Evolutionary conservation across 768 basidiomycete genomes (phyloP).

Genomic region (Chalciporus piperatus): DNA sequence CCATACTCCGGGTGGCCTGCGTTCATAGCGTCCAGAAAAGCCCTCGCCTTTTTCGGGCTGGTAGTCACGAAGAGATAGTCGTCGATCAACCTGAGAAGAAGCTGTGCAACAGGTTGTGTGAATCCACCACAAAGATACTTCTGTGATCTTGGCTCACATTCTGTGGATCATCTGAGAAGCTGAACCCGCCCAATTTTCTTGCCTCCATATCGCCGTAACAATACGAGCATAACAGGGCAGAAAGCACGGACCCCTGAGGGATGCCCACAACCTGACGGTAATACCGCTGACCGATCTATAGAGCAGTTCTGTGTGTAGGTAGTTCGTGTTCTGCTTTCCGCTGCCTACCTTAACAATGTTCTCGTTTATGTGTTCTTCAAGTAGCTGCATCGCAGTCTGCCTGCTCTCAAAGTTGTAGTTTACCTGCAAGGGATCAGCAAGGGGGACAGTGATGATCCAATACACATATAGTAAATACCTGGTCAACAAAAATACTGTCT

Average conservation of each 20-base stretch:
- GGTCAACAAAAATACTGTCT: conserved; percentile 83
- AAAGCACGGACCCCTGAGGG: conserved; percentile 97
- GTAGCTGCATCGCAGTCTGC: conserved; percentile 62
- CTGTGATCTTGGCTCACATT: conserved; percentile 50
- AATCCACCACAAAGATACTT: neutral
- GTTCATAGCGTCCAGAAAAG: conserved; percentile 76
- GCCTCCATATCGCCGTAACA: conserved; percentile 92
- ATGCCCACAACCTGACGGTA: conserved; percentile 93
- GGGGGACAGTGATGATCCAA: neutral
- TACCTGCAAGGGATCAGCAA: conserved; percentile 36
- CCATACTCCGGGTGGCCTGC: conserved; percentile 92
- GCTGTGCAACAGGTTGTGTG: conserved; percentile 37
- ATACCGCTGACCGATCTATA: conserved; percentile 74
- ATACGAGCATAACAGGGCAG: conserved; percentile 87
- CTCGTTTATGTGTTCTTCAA: conserved; percentile 87
- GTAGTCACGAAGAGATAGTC: conserved; percentile 92
- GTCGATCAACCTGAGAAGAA: conserved; percentile 85
- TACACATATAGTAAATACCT: conserved; percentile 40
- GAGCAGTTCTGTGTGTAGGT: neutral
- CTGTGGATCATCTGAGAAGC: conserved; percentile 52
- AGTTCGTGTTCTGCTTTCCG: neutral
- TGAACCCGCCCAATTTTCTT: conserved; percentile 35
- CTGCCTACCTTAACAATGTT: conserved; percentile 81
- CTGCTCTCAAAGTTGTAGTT: conserved; percentile 50
- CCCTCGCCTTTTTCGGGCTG: conserved; percentile 50